Evolutionary conservation across 139 green algal species (phyloP), one percentile per base, ranked within the genome.

Genomic region (Picochlorum sp.): DNA sequence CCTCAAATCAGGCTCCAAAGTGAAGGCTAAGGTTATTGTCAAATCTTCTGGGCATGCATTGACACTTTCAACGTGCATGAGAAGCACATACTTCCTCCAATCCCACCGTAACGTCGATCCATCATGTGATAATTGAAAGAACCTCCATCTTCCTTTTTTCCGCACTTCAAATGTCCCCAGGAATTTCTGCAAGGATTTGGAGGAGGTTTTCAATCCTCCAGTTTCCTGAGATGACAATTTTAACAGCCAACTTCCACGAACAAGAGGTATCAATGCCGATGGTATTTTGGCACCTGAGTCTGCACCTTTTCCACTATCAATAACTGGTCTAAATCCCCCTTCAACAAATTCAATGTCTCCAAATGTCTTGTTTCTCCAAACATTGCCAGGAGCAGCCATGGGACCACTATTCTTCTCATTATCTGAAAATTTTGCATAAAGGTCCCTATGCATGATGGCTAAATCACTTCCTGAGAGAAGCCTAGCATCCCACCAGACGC

Each of bases 61-160:
- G 5, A 31, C 6, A 29, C 31, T 40, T 40, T 74, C 65, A 7
- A 78, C 60, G 39, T 78, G 69, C 30, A 70, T 60, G 36, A 78
- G 53, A 25, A 73, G 47, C 4, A 78, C 54, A 25, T 70, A 78
- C 50, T 74, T 74, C 47, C 63, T 55, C 70, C 70, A 78, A 33
- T 58, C 44, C 70, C 70, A 78, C 24, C 70, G 65, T 28, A 78
- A 59, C 1, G 65, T 71, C 35, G 59, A 67, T 33, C 70, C 70
- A 39, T 78, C 70, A 28, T 59, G 31, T 7, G 51, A 67, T 13
- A 78, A 33, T 65, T 78, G 70, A 47, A 78, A 74, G 44, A 62
- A 74, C 29, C 60, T 45, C 33, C 39, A 41, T 20, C 22, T 53
- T 32, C 44, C 22, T 16, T 12, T 12, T 10, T 33, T 24, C 4